phyloP scores from a whole-genome alignment of 1,284 basidiomycete genomes.

The Ceratobasidium sp. region DNA sequence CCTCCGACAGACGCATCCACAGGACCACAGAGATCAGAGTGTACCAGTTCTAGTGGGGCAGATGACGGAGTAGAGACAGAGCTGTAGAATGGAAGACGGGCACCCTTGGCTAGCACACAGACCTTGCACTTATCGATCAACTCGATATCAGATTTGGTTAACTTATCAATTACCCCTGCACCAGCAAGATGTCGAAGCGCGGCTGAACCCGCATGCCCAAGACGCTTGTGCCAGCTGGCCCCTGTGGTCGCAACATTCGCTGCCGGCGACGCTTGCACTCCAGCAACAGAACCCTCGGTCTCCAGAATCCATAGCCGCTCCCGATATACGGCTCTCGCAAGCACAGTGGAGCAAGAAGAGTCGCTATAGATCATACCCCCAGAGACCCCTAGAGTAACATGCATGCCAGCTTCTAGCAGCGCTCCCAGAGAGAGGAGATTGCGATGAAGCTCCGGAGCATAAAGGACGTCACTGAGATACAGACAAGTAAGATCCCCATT shows the following conservation, averaged over 20 bases:
- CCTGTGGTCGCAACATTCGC: constrained; percentile 2
- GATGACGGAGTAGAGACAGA: not conserved
- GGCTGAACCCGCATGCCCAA: not conserved
- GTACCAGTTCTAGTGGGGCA: constrained; percentile 46
- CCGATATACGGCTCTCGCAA: not conserved
- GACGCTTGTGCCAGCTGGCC: not conserved
- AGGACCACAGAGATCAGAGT: constrained; percentile 49
- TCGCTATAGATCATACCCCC: not conserved
- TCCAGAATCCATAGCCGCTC: not conserved
- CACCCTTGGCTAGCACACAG: constrained; percentile 40
- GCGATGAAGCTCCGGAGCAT: not conserved
- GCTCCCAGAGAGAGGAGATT: constrained; percentile 1
- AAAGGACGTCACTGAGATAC: not conserved
- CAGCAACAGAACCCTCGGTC: not conserved
- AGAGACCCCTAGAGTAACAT: not conserved
- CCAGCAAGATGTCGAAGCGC: not conserved
- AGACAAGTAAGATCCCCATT: not conserved
- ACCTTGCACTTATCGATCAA: constrained; percentile 38
- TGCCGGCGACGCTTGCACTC: not conserved
- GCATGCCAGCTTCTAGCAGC: not conserved
- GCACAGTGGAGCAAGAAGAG: not conserved
- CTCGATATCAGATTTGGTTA: not conserved
- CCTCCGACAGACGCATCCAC: constrained; percentile 45
- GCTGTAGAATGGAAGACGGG: constrained; percentile 33
- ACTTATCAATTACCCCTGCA: not conserved